Conservation (phyloP, 2,329 filamentous ascomycete species). For the Waltergamsia citrina region DNA sequence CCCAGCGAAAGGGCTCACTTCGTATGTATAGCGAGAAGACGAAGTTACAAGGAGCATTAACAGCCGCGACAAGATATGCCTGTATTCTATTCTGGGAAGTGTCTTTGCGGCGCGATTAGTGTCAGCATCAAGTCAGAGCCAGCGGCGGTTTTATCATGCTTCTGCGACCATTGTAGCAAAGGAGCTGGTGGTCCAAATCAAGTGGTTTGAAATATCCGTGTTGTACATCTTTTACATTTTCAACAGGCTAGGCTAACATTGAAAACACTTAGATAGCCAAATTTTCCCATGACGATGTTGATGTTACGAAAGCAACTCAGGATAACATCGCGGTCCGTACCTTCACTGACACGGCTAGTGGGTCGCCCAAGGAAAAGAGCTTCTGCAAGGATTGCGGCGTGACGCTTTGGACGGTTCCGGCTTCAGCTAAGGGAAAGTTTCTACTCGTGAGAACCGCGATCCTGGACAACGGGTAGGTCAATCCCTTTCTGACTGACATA, state of each 20-base stretch:
- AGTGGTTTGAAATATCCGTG: constrained; percentile 3
- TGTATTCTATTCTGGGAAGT: too few relatives aligned
- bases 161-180: constrained; percentile 9
- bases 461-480: constrained; percentile 13
- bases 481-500: neutral
- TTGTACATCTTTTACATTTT: too few relatives aligned
- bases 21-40: too few relatives aligned
- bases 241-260: too few relatives aligned
- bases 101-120: constrained; percentile 8
- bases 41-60: too few relatives aligned
- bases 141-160: constrained; percentile 8
- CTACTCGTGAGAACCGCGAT: constrained; percentile 14
- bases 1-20: too few relatives aligned
- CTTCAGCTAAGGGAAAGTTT: constrained; percentile 12
- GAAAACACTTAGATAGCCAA: constrained; percentile 15
- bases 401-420: constrained; percentile 1
- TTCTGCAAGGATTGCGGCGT: constrained; percentile 2
- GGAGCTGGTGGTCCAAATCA: constrained; percentile 7
- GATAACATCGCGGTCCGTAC: constrained; percentile 5
- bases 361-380: constrained; percentile 1
- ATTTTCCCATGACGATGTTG: constrained; percentile 8
- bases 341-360: constrained; percentile 1
- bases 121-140: constrained; percentile 6
- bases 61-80: too few relatives aligned
- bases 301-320: constrained; percentile 1